Evolutionary conservation across 2,329 filamentous ascomycete genomes (phyloP).

Genomic region (Hypoxylon sp.): DNA sequence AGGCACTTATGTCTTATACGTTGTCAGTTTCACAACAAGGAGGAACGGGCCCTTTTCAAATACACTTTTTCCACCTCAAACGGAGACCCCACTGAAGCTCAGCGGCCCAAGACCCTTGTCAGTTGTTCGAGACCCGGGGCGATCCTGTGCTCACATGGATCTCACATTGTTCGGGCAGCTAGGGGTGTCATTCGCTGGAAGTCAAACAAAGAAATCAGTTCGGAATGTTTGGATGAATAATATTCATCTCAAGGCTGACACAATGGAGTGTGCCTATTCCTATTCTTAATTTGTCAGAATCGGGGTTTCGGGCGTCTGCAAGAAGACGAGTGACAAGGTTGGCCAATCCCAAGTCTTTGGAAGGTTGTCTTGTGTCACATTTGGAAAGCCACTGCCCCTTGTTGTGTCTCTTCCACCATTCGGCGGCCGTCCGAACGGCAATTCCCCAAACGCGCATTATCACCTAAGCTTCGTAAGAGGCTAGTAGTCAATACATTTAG

Average conservation of each 20-base stretch:
- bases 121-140: conserved; percentile 12
- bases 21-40: conserved; percentile 32
- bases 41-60: conserved; percentile 35
- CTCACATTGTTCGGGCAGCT: neutral
- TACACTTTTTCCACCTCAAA: conserved; percentile 40
- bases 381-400: conserved; percentile 4
- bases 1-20: conserved; percentile 27
- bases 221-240: conserved; percentile 32
- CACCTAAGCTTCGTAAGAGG: conserved; percentile 6
- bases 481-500: conserved; percentile 6
- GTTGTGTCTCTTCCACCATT: conserved; percentile 20
- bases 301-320: conserved; percentile 13
- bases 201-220: conserved; percentile 7
- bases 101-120: conserved; percentile 14
- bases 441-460: conserved; percentile 23
- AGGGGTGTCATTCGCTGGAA: conserved; percentile 1
- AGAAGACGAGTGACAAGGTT: conserved; percentile 11
- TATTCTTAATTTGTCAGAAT: conserved; percentile 38
- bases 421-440: conserved; percentile 39
- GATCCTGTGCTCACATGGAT: neutral
- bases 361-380: conserved; percentile 25
- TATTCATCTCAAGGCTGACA: conserved; percentile 30
- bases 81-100: conserved; percentile 40
- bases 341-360: conserved; percentile 6
- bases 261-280: neutral